These are phyloP conservation scores for Ascochyta clinopodiicola DNA, from an alignment of 2,329 filamentous ascomycete genomes.

Conservation along the genomic window DNA sequence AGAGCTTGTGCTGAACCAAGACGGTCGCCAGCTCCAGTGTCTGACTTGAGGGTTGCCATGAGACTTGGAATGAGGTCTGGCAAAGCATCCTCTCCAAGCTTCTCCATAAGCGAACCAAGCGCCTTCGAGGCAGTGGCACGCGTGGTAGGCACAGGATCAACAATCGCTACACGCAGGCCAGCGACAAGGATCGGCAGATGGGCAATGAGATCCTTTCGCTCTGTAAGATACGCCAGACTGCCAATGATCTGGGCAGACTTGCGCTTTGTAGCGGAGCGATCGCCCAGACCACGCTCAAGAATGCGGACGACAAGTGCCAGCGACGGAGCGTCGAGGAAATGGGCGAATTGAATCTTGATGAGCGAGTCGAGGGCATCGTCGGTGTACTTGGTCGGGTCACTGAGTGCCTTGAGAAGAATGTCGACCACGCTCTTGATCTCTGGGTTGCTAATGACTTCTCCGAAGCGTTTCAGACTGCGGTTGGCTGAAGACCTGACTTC, in stretches of 20 bases:
- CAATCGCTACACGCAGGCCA: slow-evolving; percentile 84
- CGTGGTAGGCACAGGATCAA: slow-evolving; percentile 95
- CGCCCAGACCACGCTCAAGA: slow-evolving; percentile 86
- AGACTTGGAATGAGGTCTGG: slow-evolving; percentile 97
- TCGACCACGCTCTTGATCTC: slow-evolving; percentile 93
- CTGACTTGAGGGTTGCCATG: slow-evolving; percentile 97
- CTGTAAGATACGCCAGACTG: slow-evolving; percentile 94
- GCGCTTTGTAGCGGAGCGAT: slow-evolving; percentile 92
- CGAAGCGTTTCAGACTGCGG: slow-evolving; percentile 94
- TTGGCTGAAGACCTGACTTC: slow-evolving; percentile 93
- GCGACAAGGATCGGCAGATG: slow-evolving; percentile 93
- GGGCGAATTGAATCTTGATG: slow-evolving; percentile 97
- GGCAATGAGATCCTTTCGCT: slow-evolving; percentile 89
- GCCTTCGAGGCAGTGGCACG: slow-evolving; percentile 95
- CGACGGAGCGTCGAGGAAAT: slow-evolving; percentile 97
- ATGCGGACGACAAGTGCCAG: slow-evolving; percentile 94
- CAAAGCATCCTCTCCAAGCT: slow-evolving; percentile 93
- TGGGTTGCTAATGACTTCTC: slow-evolving; percentile 97
- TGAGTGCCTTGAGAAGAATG: slow-evolving; percentile 92
- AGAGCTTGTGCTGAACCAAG: slow-evolving; percentile 96
- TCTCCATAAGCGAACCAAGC: slow-evolving; percentile 94
- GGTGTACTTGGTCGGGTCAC: slow-evolving; percentile 95
- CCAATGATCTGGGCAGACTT: slow-evolving; percentile 98
- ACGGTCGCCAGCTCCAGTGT: slow-evolving; percentile 94
- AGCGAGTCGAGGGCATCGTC: slow-evolving; percentile 91